Evolutionary conservation across 2,329 filamentous ascomycete genomes (phyloP).

Genomic region (Cercospora sp.): DNA sequence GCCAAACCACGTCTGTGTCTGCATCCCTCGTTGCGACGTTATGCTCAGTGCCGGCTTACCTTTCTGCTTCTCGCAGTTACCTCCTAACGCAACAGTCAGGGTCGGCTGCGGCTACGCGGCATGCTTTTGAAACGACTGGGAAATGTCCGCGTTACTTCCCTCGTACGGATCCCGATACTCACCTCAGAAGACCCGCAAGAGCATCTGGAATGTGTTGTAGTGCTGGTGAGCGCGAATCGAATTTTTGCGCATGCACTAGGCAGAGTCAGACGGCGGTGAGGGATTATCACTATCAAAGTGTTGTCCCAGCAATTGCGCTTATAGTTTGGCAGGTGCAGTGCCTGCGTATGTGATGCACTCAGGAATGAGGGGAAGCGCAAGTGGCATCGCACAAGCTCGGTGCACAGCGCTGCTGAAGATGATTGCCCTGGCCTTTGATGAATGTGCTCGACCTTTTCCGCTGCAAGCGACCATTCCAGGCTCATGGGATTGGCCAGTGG

Average conservation of each 20-base stretch:
- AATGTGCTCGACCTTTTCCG: neutral
- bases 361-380: neutral
- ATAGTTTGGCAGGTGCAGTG: neutral
- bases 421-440: neutral
- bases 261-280: neutral
- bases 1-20: neutral
- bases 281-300: neutral
- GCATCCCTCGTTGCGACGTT: neutral
- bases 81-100: neutral
- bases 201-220: neutral
- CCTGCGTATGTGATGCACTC: neutral
- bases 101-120: neutral
- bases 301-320: neutral
- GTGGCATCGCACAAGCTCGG: neutral
- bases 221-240: neutral
- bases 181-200: neutral
- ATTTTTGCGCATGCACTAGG: neutral
- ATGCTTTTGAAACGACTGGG: neutral
- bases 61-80: neutral
- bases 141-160: neutral
- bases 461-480: neutral
- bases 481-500: neutral
- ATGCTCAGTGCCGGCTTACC: neutral
- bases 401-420: neutral
- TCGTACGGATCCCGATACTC: neutral